Conservation (phyloP, 495 filamentous ascomycete genomes). For the Xylaria castorea region DNA sequence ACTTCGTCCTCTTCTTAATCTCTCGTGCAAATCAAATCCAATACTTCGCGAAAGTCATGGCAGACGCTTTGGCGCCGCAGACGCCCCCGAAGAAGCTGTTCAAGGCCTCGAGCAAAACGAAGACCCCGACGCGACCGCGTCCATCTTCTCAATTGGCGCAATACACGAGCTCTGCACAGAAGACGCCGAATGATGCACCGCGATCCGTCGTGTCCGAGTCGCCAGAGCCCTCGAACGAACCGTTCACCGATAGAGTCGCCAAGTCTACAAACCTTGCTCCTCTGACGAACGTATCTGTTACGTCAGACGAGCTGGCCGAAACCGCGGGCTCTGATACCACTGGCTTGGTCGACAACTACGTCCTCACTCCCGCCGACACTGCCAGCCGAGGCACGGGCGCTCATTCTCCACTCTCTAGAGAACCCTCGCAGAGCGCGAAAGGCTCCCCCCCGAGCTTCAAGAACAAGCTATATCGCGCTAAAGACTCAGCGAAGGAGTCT, state of each 20-base stretch:
- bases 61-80: conserved; percentile 36
- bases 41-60: conserved; percentile 27
- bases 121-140: conserved; percentile 35
- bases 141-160: conserved; percentile 24
- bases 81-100: conserved; percentile 42
- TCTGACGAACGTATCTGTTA: neutral
- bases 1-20: conserved; percentile 33
- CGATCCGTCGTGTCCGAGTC: conserved; percentile 6
- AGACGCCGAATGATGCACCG: neutral
- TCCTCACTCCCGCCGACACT: conserved; percentile 37
- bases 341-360: conserved; percentile 26
- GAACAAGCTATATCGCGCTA: conserved; percentile 7
- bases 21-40: conserved; percentile 31
- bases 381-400: conserved; percentile 34
- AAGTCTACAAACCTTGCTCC: conserved; percentile 23
- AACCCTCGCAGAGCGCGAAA: conserved; percentile 8
- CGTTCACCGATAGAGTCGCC: neutral
- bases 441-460: conserved; percentile 1
- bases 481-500: neutral
- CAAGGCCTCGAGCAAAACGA: conserved; percentile 41
- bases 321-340: conserved; percentile 18
- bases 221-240: neutral
- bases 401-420: conserved; percentile 18
- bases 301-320: conserved; percentile 10
- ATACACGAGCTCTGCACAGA: neutral